phyloP scores from a whole-genome alignment of 495 filamentous ascomycete species.

The Elaphomyces granulatus region DNA sequence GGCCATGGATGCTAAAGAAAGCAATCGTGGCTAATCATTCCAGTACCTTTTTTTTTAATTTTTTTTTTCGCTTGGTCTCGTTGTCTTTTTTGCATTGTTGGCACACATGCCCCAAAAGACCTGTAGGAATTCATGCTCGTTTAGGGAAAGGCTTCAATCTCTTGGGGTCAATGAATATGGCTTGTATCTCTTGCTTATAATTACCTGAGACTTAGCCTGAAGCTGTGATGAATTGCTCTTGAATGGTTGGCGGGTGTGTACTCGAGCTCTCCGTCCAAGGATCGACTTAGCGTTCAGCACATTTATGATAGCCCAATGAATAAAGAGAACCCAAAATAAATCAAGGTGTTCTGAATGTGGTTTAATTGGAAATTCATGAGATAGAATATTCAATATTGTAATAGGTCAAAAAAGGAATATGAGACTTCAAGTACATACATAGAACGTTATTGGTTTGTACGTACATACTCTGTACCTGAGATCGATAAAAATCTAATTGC shows the following conservation, averaged over 20 bases:
- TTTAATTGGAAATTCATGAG: too few relatives aligned
- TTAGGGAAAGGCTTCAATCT: background rate
- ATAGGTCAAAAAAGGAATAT: too few relatives aligned
- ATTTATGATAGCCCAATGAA: constrained; percentile 37
- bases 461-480: too few relatives aligned
- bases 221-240: too few relatives aligned
- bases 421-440: too few relatives aligned
- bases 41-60: constrained; percentile 15
- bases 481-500: too few relatives aligned
- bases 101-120: background rate
- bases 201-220: too few relatives aligned
- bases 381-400: too few relatives aligned
- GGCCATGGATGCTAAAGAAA: constrained; percentile 89
- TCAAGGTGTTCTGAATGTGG: background rate
- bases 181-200: too few relatives aligned
- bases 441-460: too few relatives aligned
- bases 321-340: constrained; percentile 16
- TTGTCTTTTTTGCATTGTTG: background rate
- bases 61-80: constrained; percentile 8
- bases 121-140: background rate
- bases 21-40: constrained; percentile 35
- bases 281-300: constrained; percentile 26
- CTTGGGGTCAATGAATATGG: constrained; percentile 13
- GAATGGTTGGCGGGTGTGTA: too few relatives aligned
- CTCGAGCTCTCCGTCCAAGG: too few relatives aligned